A percentile compares a stretch with the other conserved stretches of the same genome.
phyloP scores from a whole-genome alignment of 2,329 filamentous ascomycete species.

The Diaporthe citriasiana region DNA sequence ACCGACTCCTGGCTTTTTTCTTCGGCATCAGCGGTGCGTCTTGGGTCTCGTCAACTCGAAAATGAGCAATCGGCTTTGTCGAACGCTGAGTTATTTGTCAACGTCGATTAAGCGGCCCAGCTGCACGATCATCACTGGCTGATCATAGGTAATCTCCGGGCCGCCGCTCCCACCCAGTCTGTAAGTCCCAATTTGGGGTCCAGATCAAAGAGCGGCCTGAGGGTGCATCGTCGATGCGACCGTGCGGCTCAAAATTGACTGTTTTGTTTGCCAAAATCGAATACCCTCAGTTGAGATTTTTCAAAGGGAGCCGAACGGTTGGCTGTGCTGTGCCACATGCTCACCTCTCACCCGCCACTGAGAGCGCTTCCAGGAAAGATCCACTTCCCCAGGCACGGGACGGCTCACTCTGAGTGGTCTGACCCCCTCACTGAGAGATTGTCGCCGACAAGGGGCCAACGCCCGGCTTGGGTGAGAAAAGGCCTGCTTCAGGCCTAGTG shows the following conservation, averaged over 20 bases:
- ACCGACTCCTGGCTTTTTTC: neutral
- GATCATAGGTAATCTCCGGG: conserved; percentile 10
- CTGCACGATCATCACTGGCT: conserved; percentile 17
- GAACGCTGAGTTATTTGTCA: neutral
- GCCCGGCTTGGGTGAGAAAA: conserved; percentile 9
- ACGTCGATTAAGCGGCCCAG: neutral
- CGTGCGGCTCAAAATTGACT: conserved; percentile 38
- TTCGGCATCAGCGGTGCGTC: neutral
- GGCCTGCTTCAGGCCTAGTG: conserved; percentile 32
- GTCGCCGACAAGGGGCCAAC: conserved; percentile 16
- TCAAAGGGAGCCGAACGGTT: conserved; percentile 8
- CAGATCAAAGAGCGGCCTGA: conserved; percentile 9
- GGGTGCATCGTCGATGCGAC: conserved; percentile 35
- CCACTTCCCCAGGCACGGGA: conserved; percentile 13
- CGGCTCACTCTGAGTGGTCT: conserved; percentile 36
- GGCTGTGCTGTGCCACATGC: conserved; percentile 40
- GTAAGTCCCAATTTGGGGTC: conserved; percentile 12
- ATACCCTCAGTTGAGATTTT: neutral
- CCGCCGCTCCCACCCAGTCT: neutral
- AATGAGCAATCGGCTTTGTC: neutral
- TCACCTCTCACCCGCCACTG: conserved; percentile 11
- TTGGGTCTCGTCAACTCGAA: neutral
- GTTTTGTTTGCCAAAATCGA: conserved; percentile 6
- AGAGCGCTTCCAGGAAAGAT: conserved; percentile 19
- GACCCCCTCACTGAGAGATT: conserved; percentile 33